These are phyloP conservation scores for Mortierella sp. DNA, from an alignment of 371 early-diverging fungal genomes.

Conservation along the genomic window DNA sequence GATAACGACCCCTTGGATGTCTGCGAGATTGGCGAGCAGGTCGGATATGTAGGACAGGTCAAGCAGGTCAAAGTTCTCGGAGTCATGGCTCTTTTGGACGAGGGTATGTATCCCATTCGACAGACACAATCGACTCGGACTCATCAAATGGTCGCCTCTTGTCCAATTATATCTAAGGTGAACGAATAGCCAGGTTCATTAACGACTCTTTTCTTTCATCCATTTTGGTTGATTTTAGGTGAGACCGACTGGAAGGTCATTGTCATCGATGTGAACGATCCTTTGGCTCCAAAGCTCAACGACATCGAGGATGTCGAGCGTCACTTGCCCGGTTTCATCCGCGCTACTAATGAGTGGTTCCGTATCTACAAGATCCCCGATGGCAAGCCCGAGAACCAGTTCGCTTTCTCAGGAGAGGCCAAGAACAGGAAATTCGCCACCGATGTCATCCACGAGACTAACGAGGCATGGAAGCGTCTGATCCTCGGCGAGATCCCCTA, in stretches of 20 bases:
- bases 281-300: conserved; percentile 91
- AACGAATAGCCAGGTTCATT: background rate
- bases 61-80: conserved; percentile 99
- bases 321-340: conserved; percentile 94
- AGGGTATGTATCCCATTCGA: conserved; percentile 62
- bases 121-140: background rate
- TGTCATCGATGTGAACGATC: conserved; percentile 96
- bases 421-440: conserved; percentile 92
- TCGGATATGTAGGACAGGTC: conserved; percentile 93
- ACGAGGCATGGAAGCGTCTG: conserved; percentile 96
- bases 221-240: conserved; percentile 54
- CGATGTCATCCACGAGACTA: conserved; percentile 91
- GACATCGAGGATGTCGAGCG: conserved; percentile 98
- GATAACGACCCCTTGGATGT: conserved; percentile 99
- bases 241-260: conserved; percentile 99
- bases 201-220: conserved; percentile 1
- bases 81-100: conserved; percentile 97
- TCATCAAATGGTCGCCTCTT: background rate
- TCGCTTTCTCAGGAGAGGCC: conserved; percentile 96
- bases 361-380: conserved; percentile 99
- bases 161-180: too few species aligned
- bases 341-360: conserved; percentile 99
- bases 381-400: conserved; percentile 98
- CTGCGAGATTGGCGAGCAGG: conserved; percentile 95
- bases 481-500: conserved; percentile 71